Conservation (phyloP, 805 yeast species). For the Sugiyamaella valdiviana region DNA sequence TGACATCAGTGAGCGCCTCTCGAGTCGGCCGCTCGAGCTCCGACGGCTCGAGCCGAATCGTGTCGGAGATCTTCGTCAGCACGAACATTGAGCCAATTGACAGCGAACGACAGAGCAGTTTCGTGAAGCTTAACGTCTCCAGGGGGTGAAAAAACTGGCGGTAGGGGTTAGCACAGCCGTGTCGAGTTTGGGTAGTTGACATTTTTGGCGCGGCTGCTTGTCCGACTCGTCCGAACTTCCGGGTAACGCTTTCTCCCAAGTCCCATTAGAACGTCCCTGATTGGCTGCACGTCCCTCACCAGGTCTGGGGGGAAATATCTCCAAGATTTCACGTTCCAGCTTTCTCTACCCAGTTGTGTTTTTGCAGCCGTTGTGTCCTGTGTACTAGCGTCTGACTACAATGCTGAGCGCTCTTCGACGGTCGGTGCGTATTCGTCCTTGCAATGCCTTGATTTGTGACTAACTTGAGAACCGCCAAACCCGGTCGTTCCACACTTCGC, state of each 20-base stretch:
- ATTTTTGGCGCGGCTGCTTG: background rate
- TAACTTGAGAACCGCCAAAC: slow-evolving; percentile 1
- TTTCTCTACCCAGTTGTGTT: background rate
- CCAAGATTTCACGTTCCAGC: background rate
- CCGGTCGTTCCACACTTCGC: slow-evolving; percentile 30
- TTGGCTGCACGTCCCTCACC: background rate
- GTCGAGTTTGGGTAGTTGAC: too few species aligned
- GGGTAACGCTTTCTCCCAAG: slow-evolving; percentile 5
- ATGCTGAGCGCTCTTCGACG: slow-evolving; percentile 5
- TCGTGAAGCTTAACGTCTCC: too few species aligned
- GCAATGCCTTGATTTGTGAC: too few species aligned
- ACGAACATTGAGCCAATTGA: slow-evolving; percentile 78
- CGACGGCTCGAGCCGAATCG: slow-evolving; percentile 84
- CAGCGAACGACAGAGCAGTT: too few species aligned
- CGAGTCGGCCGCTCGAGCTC: slow-evolving; percentile 66
- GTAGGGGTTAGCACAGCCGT: too few species aligned
- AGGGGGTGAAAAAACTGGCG: background rate
- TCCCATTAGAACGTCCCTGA: background rate
- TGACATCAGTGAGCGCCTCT: slow-evolving; percentile 69
- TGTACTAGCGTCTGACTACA: slow-evolving; percentile 1
- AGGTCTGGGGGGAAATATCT: background rate
- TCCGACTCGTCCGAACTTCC: slow-evolving; percentile 2
- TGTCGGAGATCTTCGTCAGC: slow-evolving; percentile 70
- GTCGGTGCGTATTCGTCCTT: background rate
- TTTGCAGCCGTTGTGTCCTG: background rate